Evolutionary conservation across 2,329 filamentous ascomycete genomes (phyloP).

Genomic region (Penicillium concentricum): DNA sequence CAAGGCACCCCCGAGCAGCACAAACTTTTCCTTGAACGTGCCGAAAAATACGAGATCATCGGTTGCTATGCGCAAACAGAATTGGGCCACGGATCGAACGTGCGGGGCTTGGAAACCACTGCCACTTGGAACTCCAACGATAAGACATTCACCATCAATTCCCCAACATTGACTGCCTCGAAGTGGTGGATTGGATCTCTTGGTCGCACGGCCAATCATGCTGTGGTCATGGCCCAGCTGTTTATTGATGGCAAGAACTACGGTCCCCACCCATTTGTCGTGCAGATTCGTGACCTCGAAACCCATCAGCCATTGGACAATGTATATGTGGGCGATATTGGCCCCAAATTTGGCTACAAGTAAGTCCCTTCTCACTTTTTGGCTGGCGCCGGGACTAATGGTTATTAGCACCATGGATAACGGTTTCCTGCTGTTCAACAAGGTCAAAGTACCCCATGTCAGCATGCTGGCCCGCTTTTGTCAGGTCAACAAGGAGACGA

Average conservation of each 20-base stretch:
- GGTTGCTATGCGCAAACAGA: constrained; percentile 82
- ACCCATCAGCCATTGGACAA: constrained; percentile 69
- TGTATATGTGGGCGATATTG: constrained; percentile 75
- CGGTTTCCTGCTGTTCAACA: constrained; percentile 74
- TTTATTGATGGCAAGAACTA: constrained; percentile 66
- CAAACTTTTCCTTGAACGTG: constrained; percentile 68
- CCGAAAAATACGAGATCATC: constrained; percentile 68
- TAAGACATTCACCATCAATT: constrained; percentile 73
- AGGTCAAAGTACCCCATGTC: constrained; percentile 71
- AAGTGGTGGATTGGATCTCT: constrained; percentile 87
- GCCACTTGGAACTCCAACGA: constrained; percentile 72
- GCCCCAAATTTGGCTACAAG: constrained; percentile 76
- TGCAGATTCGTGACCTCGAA: constrained; percentile 69
- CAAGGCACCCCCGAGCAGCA: constrained; percentile 73
- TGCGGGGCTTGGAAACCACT: constrained; percentile 69
- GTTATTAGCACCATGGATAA: constrained; percentile 69
- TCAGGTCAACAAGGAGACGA: constrained; percentile 64
- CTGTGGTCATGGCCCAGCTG: constrained; percentile 76
- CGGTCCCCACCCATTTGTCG: constrained; percentile 76
- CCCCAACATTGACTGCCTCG: constrained; percentile 69
- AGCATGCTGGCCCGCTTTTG: constrained; percentile 74
- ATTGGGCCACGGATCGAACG: constrained; percentile 75
- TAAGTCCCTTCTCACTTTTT: constrained; percentile 24
- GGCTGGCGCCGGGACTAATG: constrained; percentile 4
- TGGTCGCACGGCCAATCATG: constrained; percentile 72